Conservation (phyloP, 2,329 filamentous ascomycete genomes). For the Fusarium nygamai region DNA sequence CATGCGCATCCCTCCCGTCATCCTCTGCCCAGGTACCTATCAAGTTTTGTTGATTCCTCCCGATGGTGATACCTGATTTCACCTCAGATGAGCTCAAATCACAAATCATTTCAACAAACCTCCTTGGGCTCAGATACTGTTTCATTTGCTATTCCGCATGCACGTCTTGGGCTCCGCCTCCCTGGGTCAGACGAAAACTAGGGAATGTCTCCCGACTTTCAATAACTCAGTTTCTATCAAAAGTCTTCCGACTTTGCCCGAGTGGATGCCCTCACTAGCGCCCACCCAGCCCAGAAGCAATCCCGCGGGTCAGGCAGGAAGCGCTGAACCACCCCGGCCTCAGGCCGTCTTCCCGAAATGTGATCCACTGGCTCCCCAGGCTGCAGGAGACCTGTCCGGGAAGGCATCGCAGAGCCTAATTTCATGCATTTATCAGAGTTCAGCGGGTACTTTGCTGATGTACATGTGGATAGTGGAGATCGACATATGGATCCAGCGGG, state of each 20-base stretch:
- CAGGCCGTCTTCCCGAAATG: conserved; percentile 22
- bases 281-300: conserved; percentile 26
- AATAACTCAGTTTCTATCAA: conserved; percentile 31
- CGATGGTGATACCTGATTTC: conserved; percentile 11
- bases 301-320: conserved; percentile 38
- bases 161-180: conserved; percentile 20
- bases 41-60: conserved; percentile 5
- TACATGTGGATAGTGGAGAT: conserved; percentile 14
- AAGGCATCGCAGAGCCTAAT: conserved; percentile 8
- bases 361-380: conserved; percentile 23
- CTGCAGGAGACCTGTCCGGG: conserved; percentile 21
- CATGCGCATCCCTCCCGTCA: conserved; percentile 11
- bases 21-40: background rate
- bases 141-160: conserved; percentile 22
- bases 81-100: background rate
- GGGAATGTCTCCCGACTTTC: conserved; percentile 38
- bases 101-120: conserved; percentile 1
- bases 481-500: conserved; percentile 15
- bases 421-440: conserved; percentile 29
- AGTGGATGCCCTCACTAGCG: conserved; percentile 35
- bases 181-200: conserved; percentile 37
- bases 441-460: background rate
- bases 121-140: conserved; percentile 2
- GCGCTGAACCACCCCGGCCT: conserved; percentile 11
- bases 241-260: conserved; percentile 41